A percentile compares a stretch with the other conserved stretches of the same genome.
phyloP scores from a whole-genome alignment of 192 early-diverging fungal genomes.

The Coemansia sp. region DNA sequence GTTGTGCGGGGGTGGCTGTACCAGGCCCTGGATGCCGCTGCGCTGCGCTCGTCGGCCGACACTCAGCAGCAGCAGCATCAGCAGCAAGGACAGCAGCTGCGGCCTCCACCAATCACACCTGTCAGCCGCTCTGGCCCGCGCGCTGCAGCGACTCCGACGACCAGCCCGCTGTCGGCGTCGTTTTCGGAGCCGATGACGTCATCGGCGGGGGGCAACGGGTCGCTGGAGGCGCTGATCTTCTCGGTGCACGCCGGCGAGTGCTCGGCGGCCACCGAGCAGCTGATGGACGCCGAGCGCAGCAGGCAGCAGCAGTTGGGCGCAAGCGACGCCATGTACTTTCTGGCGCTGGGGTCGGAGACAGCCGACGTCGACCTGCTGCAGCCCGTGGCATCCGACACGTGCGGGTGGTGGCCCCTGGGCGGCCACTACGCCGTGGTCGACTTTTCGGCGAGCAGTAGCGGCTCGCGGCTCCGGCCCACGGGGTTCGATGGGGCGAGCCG shows the following conservation, averaged over 20 bases:
- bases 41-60: conserved; percentile 4
- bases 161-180: neutral
- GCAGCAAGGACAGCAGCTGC: no score
- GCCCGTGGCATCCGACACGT: neutral
- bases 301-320: neutral
- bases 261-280: conserved; percentile 35
- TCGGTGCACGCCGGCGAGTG: conserved; percentile 50
- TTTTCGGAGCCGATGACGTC: neutral
- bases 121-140: conserved; percentile 23
- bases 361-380: conserved; percentile 30
- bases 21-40: conserved; percentile 19
- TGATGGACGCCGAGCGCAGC: conserved; percentile 36
- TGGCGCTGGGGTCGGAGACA: conserved; percentile 37
- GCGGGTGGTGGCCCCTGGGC: conserved; percentile 48
- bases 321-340: conserved; percentile 13
- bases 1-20: no score
- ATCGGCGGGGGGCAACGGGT: conserved; percentile 19
- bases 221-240: conserved; percentile 31
- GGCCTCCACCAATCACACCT: conserved; percentile 7
- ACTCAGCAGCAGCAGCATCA: no score
- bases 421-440: conserved; percentile 35
- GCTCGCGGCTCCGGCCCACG: neutral
- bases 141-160: neutral
- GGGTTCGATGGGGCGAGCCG: neutral
- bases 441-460: conserved; percentile 6